phyloP scores from a whole-genome alignment of 1,284 basidiomycete species.

The Marasmius fiardii region DNA sequence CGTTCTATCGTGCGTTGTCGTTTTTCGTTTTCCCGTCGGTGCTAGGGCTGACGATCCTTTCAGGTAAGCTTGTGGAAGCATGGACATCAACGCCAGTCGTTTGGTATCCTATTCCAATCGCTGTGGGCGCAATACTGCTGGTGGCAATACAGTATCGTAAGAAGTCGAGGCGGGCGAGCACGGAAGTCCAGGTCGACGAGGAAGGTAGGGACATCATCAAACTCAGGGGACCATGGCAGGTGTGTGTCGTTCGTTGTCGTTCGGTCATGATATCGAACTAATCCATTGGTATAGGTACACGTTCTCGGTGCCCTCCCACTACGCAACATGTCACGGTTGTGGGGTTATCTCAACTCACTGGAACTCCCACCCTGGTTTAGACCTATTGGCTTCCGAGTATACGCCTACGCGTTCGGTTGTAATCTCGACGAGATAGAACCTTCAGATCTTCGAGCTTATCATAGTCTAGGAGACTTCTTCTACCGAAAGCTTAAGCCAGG shows the following conservation, averaged over 20 bases:
- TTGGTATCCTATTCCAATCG: constrained; percentile 95
- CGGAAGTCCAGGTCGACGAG: constrained; percentile 73
- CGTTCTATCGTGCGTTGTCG: constrained; percentile 47
- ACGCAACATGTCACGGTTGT: constrained; percentile 89
- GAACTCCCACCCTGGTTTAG: constrained; percentile 95
- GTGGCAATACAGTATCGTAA: constrained; percentile 81
- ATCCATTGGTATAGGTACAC: constrained; percentile 78
- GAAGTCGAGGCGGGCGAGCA: constrained; percentile 42
- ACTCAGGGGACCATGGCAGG: constrained; percentile 94
- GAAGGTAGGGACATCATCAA: constrained; percentile 69
- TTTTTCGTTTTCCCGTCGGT: constrained; percentile 5
- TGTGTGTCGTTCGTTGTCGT: constrained; percentile 34
- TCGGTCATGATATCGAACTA: constrained; percentile 8
- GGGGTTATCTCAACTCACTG: constrained; percentile 93
- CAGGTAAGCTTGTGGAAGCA: constrained; percentile 60
- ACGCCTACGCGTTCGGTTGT: constrained; percentile 88
- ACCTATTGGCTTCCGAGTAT: constrained; percentile 84
- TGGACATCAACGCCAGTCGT: constrained; percentile 89
- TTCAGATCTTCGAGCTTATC: constrained; percentile 76
- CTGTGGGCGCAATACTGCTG: constrained; percentile 86
- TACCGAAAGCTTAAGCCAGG: constrained; percentile 87
- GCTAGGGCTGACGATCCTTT: constrained; percentile 2
- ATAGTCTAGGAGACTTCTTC: constrained; percentile 91
- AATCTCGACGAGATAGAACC: constrained; percentile 90
- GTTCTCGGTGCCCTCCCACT: constrained; percentile 94